These are phyloP conservation scores for Decorospora gaudefroyi DNA, from an alignment of 2,329 filamentous ascomycete genomes.

Conservation along the genomic window DNA sequence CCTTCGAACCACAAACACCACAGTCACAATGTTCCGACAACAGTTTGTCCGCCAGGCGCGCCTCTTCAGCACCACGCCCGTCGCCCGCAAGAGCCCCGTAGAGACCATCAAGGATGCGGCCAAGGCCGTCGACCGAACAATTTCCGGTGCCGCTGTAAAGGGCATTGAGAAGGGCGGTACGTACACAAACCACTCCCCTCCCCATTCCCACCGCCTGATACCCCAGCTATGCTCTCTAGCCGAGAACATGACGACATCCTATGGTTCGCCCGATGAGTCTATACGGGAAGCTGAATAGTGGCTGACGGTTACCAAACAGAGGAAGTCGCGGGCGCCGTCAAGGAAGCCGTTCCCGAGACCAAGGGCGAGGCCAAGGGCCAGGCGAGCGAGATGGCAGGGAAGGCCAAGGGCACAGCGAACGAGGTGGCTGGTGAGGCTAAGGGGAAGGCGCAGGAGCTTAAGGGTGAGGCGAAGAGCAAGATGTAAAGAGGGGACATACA, in stretches of 20 bases:
- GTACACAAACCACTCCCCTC: conserved; percentile 35
- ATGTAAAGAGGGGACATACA: conserved; percentile 28
- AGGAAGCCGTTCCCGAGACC: conserved; percentile 40
- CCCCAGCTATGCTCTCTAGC: conserved; percentile 3
- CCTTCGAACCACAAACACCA: conserved; percentile 7
- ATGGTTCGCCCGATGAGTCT: not conserved
- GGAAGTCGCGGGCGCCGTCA: conserved; percentile 53
- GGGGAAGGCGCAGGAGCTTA: conserved; percentile 50
- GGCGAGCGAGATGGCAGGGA: conserved; percentile 48
- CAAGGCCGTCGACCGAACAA: conserved; percentile 61
- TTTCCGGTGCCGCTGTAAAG: conserved; percentile 61
- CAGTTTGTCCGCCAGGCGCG: conserved; percentile 52
- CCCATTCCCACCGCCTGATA: conserved; percentile 8
- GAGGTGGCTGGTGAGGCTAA: conserved; percentile 50
- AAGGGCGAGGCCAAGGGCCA: conserved; percentile 49
- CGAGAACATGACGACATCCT: conserved; percentile 19
- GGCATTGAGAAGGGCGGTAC: conserved; percentile 66
- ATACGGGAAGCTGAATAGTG: not conserved
- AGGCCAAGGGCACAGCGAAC: conserved; percentile 53
- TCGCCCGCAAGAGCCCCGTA: conserved; percentile 56
- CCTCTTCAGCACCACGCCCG: conserved; percentile 60
- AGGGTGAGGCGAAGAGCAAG: conserved; percentile 55
- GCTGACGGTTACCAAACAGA: conserved; percentile 49
- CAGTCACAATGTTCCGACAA: conserved; percentile 53
- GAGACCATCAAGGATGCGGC: conserved; percentile 62